Conservation (phyloP, 768 basidiomycete genomes). For the Tulasnella sp. region DNA sequence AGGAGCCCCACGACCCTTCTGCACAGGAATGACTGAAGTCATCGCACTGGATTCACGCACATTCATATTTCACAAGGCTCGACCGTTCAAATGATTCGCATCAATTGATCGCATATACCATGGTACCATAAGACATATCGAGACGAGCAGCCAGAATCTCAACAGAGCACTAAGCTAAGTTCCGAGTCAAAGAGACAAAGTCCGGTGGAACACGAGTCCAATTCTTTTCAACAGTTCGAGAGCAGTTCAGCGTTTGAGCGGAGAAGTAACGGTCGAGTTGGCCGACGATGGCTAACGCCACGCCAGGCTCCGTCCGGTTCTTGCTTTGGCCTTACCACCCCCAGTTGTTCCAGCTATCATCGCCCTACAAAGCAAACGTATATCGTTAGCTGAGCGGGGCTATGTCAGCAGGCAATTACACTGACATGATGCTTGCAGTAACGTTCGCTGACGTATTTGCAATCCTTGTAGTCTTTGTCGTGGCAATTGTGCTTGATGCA, state of each 20-base stretch:
- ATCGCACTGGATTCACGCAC: not conserved
- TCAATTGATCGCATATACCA: not conserved
- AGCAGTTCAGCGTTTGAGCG: not conserved
- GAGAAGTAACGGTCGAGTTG: not conserved
- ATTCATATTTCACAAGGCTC: not conserved
- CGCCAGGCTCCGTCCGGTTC: not conserved
- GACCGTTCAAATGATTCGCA: no score
- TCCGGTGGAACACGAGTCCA: not conserved
- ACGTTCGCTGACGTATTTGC: not conserved
- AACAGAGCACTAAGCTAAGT: not conserved
- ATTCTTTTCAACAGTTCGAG: not conserved
- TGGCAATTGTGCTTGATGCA: not conserved
- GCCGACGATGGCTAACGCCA: not conserved
- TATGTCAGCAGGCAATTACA: not conserved
- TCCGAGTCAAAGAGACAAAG: not conserved
- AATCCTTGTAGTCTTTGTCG: not conserved
- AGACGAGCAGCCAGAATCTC: not conserved
- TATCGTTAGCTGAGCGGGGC: not conserved
- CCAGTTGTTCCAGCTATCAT: not conserved
- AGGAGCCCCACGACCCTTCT: no score
- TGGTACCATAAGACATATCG: not conserved
- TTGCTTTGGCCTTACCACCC: not conserved
- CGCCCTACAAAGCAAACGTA: not conserved
- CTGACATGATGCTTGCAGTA: not conserved
- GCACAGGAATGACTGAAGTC: no score